These are phyloP conservation scores for Arthroderma sp. DNA, from an alignment of 2,329 filamentous ascomycete genomes.

Conservation along the genomic window DNA sequence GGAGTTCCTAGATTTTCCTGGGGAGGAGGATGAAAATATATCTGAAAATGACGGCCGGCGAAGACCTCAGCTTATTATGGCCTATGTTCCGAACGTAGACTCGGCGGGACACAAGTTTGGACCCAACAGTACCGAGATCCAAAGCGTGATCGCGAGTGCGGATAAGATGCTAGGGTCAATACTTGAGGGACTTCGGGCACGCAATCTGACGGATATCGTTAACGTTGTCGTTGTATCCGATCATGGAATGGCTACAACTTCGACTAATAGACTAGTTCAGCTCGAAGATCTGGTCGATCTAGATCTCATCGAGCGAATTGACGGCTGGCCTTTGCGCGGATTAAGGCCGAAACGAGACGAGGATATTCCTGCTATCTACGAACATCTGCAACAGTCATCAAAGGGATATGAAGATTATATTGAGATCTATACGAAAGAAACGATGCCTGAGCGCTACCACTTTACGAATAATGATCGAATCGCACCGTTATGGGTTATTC, in stretches of 20 bases:
- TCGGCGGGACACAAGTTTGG: conserved; percentile 75
- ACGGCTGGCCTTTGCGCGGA: conserved; percentile 90
- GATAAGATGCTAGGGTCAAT: conserved; percentile 71
- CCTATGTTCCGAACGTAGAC: conserved; percentile 91
- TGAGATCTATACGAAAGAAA: conserved; percentile 71
- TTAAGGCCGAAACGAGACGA: conserved; percentile 61
- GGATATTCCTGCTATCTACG: conserved; percentile 56
- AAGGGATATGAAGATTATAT: conserved; percentile 48
- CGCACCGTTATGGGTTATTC: conserved; percentile 87
- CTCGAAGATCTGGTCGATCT: conserved; percentile 79
- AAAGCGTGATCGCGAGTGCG: conserved; percentile 60
- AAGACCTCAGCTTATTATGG: conserved; percentile 81
- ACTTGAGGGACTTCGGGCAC: conserved; percentile 59
- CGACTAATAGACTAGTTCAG: conserved; percentile 66
- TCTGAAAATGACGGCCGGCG: conserved; percentile 37
- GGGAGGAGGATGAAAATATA: conserved; percentile 40
- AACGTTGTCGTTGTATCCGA: conserved; percentile 95
- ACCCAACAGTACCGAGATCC: conserved; percentile 88
- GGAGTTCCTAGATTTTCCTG: conserved; percentile 71
- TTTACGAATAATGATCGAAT: conserved; percentile 81
- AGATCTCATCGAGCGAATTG: conserved; percentile 63
- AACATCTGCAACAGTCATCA: conserved; percentile 37
- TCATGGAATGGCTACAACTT: conserved; percentile 95
- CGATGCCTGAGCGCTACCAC: conserved; percentile 89
- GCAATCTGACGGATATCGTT: conserved; percentile 79